Evolutionary conservation across 805 yeast species (phyloP).

Genomic region (Zygoascus biomembranicola): DNA sequence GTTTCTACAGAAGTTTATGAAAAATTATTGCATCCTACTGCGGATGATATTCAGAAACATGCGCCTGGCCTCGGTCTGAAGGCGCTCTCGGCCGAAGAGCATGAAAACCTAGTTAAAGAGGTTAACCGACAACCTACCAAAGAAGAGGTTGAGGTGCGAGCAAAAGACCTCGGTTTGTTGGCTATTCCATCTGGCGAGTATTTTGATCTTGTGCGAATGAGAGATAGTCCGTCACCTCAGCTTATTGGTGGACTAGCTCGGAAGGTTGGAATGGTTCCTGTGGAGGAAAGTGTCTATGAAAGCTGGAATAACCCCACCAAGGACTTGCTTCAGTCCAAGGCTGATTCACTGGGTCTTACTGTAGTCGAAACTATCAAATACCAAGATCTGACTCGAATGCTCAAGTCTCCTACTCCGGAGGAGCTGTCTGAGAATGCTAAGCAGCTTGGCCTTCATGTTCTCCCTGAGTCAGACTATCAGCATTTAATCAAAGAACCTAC

Average conservation of each 20-base stretch:
- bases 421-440: constrained; percentile 16
- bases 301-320: constrained; percentile 8
- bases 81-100: constrained; percentile 10
- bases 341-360: constrained; percentile 25
- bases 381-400: constrained; percentile 14
- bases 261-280: constrained; percentile 16
- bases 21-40: not conserved
- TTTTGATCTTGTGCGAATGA: constrained; percentile 8
- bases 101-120: constrained; percentile 4
- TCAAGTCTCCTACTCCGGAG: constrained; percentile 16
- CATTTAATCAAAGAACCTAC: constrained; percentile 13
- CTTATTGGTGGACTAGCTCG: constrained; percentile 6
- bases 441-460: constrained; percentile 16
- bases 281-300: constrained; percentile 15
- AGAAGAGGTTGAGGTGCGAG: constrained; percentile 15
- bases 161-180: constrained; percentile 20
- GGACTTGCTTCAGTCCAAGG: constrained; percentile 17
- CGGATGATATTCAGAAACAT: constrained; percentile 2
- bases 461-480: constrained; percentile 20
- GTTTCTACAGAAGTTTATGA: constrained; percentile 17
- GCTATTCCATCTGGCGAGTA: constrained; percentile 17
- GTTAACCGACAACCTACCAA: constrained; percentile 6
- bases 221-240: constrained; percentile 11
- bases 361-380: constrained; percentile 28
- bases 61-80: constrained; percentile 8